Percentiles rank a stretch among this genome's conserved stretches.
These are phyloP conservation scores for Pseudophaeomoniella oleicola DNA, from an alignment of 2,329 filamentous ascomycete species.

Conservation along the genomic window DNA sequence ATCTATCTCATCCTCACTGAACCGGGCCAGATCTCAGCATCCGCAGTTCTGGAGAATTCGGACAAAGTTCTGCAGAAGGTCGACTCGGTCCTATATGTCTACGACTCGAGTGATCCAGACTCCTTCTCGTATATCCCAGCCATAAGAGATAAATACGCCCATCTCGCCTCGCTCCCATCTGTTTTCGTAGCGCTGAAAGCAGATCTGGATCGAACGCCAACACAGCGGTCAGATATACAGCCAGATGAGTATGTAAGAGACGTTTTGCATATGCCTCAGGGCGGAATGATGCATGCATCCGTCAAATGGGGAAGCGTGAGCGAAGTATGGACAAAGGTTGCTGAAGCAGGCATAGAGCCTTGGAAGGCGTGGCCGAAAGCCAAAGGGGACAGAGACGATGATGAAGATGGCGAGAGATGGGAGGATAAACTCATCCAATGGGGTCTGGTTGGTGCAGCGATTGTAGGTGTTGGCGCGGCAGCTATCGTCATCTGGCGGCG, in stretches of 20 bases:
- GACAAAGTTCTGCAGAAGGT: conserved; percentile 73
- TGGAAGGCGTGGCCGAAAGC: conserved; percentile 78
- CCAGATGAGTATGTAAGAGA: conserved; percentile 81
- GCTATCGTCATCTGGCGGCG: conserved; percentile 47
- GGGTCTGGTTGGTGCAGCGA: conserved; percentile 70
- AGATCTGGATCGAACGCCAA: conserved; percentile 77
- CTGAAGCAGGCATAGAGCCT: conserved; percentile 82
- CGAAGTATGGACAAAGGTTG: conserved; percentile 82
- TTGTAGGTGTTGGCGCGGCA: conserved; percentile 43
- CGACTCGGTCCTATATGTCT: conserved; percentile 87
- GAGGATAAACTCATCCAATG: conserved; percentile 68
- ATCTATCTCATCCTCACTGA: conserved; percentile 94
- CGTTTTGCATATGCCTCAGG: conserved; percentile 59
- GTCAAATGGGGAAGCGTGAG: conserved; percentile 89
- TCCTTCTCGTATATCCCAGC: conserved; percentile 86
- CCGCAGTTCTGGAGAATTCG: conserved; percentile 83
- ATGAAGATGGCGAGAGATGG: conserved; percentile 7
- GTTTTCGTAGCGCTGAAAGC: conserved; percentile 92
- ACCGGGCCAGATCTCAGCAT: conserved; percentile 75
- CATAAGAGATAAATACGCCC: conserved; percentile 62
- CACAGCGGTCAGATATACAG: conserved; percentile 80
- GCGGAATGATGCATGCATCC: conserved; percentile 76
- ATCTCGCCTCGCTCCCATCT: conserved; percentile 76
- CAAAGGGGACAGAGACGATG: conserved; percentile 51
- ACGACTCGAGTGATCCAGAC: conserved; percentile 93